Percentiles rank a stretch among this genome's conserved stretches.
Evolutionary conservation across 2,329 filamentous ascomycete genomes (phyloP).

Genomic region (Pezicula neosporulosa): DNA sequence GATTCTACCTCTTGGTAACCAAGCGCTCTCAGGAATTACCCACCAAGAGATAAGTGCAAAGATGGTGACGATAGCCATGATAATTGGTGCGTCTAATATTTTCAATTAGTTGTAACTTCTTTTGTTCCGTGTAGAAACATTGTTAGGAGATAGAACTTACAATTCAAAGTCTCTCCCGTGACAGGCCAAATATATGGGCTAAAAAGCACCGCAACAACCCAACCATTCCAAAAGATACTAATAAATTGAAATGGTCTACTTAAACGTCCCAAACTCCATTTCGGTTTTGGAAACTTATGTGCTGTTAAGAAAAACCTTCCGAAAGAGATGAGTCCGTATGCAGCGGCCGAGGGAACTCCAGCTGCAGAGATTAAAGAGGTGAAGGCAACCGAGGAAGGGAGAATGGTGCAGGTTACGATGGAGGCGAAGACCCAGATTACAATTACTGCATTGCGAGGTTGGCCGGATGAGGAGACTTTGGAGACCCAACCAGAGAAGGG

Average conservation of each 20-base stretch:
- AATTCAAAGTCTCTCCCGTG: constrained; percentile 39
- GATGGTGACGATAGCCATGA: constrained; percentile 46
- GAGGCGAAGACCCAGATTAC: constrained; percentile 53
- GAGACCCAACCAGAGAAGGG: constrained; percentile 57
- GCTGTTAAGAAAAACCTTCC: constrained; percentile 44
- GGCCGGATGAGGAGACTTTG: constrained; percentile 46
- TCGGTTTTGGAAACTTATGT: constrained; percentile 41
- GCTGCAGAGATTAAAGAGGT: constrained; percentile 51
- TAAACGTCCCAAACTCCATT: constrained; percentile 40
- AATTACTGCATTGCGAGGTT: constrained; percentile 57
- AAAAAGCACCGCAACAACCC: constrained; percentile 45
- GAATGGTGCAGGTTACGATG: constrained; percentile 54
- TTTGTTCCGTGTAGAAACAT: not conserved
- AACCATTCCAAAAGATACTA: constrained; percentile 44
- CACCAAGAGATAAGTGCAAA: constrained; percentile 45
- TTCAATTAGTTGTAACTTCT: not conserved
- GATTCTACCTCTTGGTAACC: constrained; percentile 42
- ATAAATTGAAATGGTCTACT: constrained; percentile 46
- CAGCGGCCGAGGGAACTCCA: constrained; percentile 47
- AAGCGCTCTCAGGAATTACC: constrained; percentile 41
- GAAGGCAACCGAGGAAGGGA: constrained; percentile 51
- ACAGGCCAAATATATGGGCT: constrained; percentile 44
- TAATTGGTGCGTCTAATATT: constrained; percentile 41
- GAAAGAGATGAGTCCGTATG: constrained; percentile 48
- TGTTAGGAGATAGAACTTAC: constrained; percentile 23